These are phyloP conservation scores for Staphylotrichum tortipilum DNA, from an alignment of 495 filamentous ascomycete genomes.

Conservation along the genomic window DNA sequence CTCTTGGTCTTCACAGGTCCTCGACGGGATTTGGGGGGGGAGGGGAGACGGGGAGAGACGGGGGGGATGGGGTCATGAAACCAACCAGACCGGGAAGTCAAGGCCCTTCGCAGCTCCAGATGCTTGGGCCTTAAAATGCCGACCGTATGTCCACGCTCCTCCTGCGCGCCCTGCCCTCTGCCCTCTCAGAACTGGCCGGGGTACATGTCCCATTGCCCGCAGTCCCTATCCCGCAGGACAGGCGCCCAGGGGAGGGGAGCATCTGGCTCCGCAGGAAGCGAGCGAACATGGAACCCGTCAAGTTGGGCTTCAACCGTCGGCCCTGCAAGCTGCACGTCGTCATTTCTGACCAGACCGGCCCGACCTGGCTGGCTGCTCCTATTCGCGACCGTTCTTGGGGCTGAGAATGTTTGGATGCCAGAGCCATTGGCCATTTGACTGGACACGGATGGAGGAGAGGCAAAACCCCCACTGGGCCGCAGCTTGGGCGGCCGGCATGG, in stretches of 20 bases:
- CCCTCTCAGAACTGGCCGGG: too few relatives aligned
- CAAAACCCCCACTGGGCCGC: conserved; percentile 15
- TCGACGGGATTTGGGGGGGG: too few relatives aligned
- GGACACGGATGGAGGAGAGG: conserved; percentile 13
- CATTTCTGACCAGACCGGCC: conserved; percentile 1
- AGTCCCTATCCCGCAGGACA: too few relatives aligned
- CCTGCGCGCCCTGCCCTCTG: too few relatives aligned
- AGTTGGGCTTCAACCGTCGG: conserved; percentile 8
- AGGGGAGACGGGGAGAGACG: too few relatives aligned
- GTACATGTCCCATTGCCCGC: background rate
- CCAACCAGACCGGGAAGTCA: background rate
- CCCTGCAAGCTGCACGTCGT: conserved; percentile 8
- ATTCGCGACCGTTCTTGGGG: conserved; percentile 11
- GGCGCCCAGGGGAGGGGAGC: too few relatives aligned
- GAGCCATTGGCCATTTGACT: conserved; percentile 12
- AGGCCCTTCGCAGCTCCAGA: background rate
- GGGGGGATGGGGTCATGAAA: conserved; percentile 11
- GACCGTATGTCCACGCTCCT: too few relatives aligned
- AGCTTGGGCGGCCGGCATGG: conserved; percentile 1
- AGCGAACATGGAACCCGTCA: background rate
- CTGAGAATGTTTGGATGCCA: conserved; percentile 11
- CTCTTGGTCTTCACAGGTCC: background rate
- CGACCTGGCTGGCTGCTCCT: conserved; percentile 17
- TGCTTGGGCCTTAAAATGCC: too few relatives aligned
- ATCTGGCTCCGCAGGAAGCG: too few relatives aligned